Conservation (phyloP, 1,284 basidiomycete species). For the Moesziomyces parantarcticus region DNA sequence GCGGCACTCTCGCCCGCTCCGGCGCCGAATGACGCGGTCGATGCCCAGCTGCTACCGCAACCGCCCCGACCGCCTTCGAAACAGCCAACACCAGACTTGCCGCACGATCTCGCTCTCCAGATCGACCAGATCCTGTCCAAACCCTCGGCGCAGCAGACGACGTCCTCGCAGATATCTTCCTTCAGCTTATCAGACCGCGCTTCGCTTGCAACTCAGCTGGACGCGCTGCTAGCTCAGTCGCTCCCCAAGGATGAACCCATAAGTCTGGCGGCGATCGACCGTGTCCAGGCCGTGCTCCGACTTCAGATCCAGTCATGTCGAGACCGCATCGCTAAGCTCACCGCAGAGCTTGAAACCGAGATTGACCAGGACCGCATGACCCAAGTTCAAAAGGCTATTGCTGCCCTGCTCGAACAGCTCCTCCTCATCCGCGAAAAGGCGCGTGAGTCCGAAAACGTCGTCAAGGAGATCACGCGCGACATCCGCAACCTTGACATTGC, state of each 20-base stretch:
- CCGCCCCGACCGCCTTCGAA: constrained; percentile 20
- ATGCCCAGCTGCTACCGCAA: constrained; percentile 7
- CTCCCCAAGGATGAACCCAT: constrained; percentile 19
- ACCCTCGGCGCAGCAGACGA: constrained; percentile 5
- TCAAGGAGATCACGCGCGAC: constrained; percentile 93
- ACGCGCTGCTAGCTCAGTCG: constrained; percentile 24
- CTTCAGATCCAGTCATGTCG: constrained; percentile 29
- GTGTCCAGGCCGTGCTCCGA: constrained; percentile 35
- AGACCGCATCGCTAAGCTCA: constrained; percentile 23
- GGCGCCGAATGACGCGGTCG: constrained; percentile 5
- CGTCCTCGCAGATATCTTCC: not conserved
- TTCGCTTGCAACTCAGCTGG: constrained; percentile 33
- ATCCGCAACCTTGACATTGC: constrained; percentile 93
- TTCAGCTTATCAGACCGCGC: constrained; percentile 26
- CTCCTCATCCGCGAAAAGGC: constrained; percentile 88
- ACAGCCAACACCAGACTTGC: constrained; percentile 9
- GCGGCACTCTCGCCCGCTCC: constrained; percentile 10
- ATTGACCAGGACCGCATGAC: constrained; percentile 49
- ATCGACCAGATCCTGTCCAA: constrained; percentile 31
- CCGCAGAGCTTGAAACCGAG: constrained; percentile 34
- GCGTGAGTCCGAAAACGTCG: constrained; percentile 83
- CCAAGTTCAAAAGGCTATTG: constrained; percentile 34
- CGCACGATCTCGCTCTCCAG: constrained; percentile 30
- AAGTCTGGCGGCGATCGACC: constrained; percentile 30
- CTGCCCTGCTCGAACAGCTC: constrained; percentile 83